phyloP scores from a whole-genome alignment of 2,329 filamentous ascomycete genomes.

The Xenoacremonium recifei region DNA sequence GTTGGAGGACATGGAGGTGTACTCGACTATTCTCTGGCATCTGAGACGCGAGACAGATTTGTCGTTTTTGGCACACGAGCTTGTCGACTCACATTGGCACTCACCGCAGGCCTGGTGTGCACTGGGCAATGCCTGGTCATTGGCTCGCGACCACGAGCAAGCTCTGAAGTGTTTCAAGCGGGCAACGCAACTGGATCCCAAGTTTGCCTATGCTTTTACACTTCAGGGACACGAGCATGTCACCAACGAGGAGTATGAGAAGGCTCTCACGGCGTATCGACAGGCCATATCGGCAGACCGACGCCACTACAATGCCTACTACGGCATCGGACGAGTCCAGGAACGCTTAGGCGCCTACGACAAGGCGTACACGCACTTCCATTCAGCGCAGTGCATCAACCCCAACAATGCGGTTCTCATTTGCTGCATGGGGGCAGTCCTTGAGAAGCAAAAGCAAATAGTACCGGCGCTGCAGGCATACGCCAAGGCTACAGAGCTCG shows the following conservation, averaged over 20 bases:
- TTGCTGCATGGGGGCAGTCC: conserved; percentile 85
- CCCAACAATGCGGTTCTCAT: conserved; percentile 90
- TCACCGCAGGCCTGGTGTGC: conserved; percentile 96
- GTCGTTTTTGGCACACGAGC: conserved; percentile 86
- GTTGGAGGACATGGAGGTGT: conserved; percentile 94
- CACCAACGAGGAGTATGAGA: conserved; percentile 95
- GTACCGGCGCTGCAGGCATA: conserved; percentile 79
- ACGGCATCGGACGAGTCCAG: conserved; percentile 80
- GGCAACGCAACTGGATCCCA: conserved; percentile 84
- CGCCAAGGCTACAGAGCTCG: conserved; percentile 75
- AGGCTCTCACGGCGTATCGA: conserved; percentile 84
- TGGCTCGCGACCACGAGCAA: conserved; percentile 90
- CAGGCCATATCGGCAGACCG: conserved; percentile 81
- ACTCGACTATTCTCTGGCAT: conserved; percentile 99
- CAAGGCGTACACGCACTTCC: conserved; percentile 88
- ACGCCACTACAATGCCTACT: conserved; percentile 98
- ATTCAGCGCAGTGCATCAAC: conserved; percentile 84
- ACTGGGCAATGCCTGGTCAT: conserved; percentile 89
- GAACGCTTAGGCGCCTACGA: conserved; percentile 90
- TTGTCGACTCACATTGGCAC: conserved; percentile 82
- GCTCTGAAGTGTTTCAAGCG: conserved; percentile 92
- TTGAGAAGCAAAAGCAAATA: conserved; percentile 85
- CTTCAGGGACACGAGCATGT: conserved; percentile 95
- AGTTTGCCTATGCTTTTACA: conserved; percentile 94
- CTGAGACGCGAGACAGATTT: conserved; percentile 89